Evolutionary conservation across 805 yeast species (phyloP).

Genomic region (Saccharomyces eubayanus): DNA sequence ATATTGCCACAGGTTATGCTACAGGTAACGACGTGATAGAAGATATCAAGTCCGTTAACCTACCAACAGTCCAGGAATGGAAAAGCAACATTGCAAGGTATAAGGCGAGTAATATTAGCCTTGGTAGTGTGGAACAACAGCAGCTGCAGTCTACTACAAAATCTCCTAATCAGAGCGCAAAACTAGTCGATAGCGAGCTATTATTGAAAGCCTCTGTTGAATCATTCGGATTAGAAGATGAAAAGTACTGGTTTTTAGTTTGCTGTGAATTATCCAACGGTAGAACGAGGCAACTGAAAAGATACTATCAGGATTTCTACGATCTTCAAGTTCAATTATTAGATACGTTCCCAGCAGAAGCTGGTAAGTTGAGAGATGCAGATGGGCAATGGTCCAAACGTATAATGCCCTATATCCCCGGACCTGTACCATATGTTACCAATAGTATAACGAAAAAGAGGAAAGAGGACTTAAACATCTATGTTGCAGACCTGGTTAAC

Average conservation of each 20-base stretch:
- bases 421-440: slow-evolving; percentile 86
- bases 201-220: slow-evolving; percentile 58
- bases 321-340: slow-evolving; percentile 80
- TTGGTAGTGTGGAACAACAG: slow-evolving; percentile 46
- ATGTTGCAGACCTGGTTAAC: slow-evolving; percentile 50
- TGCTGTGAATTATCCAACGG: slow-evolving; percentile 61
- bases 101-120: slow-evolving; percentile 78
- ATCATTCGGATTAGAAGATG: slow-evolving; percentile 69
- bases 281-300: slow-evolving; percentile 59
- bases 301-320: slow-evolving; percentile 93
- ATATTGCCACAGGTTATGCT: slow-evolving; percentile 56
- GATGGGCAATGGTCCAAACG: slow-evolving; percentile 61
- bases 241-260: slow-evolving; percentile 82
- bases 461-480: slow-evolving; percentile 46
- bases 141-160: slow-evolving; percentile 5
- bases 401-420: slow-evolving; percentile 88
- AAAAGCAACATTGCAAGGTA: slow-evolving; percentile 82
- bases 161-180: slow-evolving; percentile 3
- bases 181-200: slow-evolving; percentile 10
- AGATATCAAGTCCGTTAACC: slow-evolving; percentile 55
- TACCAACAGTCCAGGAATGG: slow-evolving; percentile 96
- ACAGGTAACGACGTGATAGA: slow-evolving; percentile 46
- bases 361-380: slow-evolving; percentile 51
- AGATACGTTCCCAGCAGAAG: slow-evolving; percentile 83
- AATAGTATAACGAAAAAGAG: slow-evolving; percentile 58